Percentiles rank a stretch among this genome's conserved stretches.
Conservation (phyloP, 495 filamentous ascomycete species). For the Neurospora terricola region DNA sequence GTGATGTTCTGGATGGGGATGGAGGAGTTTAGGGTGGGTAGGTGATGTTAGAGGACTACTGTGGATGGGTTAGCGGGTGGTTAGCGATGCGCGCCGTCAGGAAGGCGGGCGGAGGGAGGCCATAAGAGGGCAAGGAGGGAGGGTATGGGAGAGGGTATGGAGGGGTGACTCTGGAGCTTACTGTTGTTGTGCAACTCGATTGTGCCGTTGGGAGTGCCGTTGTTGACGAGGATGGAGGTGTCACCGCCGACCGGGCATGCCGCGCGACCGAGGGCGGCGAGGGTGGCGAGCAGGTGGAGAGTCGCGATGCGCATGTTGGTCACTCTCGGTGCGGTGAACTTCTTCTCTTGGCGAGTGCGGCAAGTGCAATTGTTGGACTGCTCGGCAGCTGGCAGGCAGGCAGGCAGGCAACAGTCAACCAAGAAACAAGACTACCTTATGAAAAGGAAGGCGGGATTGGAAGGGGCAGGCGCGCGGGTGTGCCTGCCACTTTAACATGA, state of each 20-base stretch:
- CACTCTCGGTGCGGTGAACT: too few relatives aligned
- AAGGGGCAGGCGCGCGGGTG: too few relatives aligned
- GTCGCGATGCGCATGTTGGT: background rate
- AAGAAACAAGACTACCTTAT: too few relatives aligned
- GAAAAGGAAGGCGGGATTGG: too few relatives aligned
- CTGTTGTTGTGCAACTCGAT: slow-evolving; percentile 20
- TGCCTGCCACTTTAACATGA: too few relatives aligned
- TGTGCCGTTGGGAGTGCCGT: slow-evolving; percentile 22
- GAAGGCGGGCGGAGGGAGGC: background rate
- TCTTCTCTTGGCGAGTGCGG: too few relatives aligned
- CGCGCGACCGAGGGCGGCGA: background rate
- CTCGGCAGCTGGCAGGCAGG: too few relatives aligned
- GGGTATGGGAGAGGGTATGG: too few relatives aligned
- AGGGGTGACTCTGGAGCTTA: slow-evolving; percentile 2
- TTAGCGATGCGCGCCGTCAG: background rate
- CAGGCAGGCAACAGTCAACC: too few relatives aligned
- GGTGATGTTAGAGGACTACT: slow-evolving; percentile 33
- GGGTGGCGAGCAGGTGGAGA: background rate
- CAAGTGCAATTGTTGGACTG: too few relatives aligned
- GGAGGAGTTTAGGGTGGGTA: slow-evolving; percentile 17
- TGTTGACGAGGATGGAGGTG: slow-evolving; percentile 20
- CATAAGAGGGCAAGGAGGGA: too few relatives aligned
- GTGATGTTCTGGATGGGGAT: slow-evolving; percentile 20
- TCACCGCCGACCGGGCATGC: background rate
- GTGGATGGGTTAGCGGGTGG: background rate